Evolutionary conservation across 768 basidiomycete genomes (phyloP), one percentile per base, ranked within the genome.

Genomic region (Daedaleopsis sinensis): DNA sequence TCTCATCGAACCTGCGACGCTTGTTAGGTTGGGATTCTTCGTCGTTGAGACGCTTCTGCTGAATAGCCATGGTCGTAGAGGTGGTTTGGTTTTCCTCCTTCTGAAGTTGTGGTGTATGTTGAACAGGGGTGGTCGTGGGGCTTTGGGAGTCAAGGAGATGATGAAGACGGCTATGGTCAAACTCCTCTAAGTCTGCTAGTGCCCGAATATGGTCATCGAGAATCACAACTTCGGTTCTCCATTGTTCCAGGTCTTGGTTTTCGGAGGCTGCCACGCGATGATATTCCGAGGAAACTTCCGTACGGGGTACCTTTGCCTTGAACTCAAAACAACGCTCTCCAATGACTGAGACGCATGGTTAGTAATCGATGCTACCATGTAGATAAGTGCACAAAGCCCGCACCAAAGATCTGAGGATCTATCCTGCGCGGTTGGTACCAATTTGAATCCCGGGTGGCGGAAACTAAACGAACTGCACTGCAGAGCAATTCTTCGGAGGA

Each of bases 131-230:
- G 10, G 4, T 37, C 18, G 13, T 21, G 24, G 32, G 36, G 3
- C 4, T n/a, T 43, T 19, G 46, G 27, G 19, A 19, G 9, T 21
- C 12, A 24, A 50, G 27, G 37, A 19, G 21, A 19, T 23, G 23
- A 35, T 55, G 52, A 8, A 67, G 23, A 12, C 13, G 10, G 16
- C 35, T 46, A 39, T 60, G 49, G 16, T 64, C 55, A 46, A 67
- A 67, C 15, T 64, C 61, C 12, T 62, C 63, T 16, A 67, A 36
- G 9, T 65, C 47, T 7, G 50, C 47, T 0, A 58, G 43, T 4
- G 47, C n/a, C 54, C 61, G 59, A 18, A 39, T 35, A 18, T 65
- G 58, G 5, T 53, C 50, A 12, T 57, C 56, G n/a, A 50, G 50
- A 15, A n/a, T 13, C 0, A 10, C 13, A 8, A 46, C 42, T 5